These are phyloP conservation scores for Sarocladium strictum DNA, from an alignment of 2,329 filamentous ascomycete genomes.

Conservation along the genomic window DNA sequence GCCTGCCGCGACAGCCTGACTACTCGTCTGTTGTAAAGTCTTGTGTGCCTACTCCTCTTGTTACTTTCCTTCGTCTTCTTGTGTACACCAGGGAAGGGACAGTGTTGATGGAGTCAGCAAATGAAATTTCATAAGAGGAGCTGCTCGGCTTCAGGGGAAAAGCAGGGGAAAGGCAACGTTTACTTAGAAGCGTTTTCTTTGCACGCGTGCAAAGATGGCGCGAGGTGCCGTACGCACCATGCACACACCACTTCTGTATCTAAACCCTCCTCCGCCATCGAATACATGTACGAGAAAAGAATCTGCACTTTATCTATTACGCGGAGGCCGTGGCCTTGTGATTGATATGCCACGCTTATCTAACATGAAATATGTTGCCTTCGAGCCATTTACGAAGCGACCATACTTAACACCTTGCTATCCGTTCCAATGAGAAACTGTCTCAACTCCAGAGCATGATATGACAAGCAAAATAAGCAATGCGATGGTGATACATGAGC, in stretches of 20 bases:
- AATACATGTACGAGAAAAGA: slow-evolving; percentile 7
- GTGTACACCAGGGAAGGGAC: slow-evolving; percentile 8
- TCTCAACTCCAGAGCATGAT: not conserved
- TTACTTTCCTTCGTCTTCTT: slow-evolving; percentile 7
- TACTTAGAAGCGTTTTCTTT: not conserved
- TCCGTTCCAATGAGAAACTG: too few relatives aligned
- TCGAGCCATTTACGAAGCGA: too few relatives aligned
- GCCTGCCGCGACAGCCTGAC: not conserved
- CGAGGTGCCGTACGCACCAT: not conserved
- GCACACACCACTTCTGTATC: slow-evolving; percentile 7
- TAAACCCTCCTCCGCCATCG: not conserved
- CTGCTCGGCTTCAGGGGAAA: too few relatives aligned
- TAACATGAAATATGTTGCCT: too few relatives aligned
- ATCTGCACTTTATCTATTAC: not conserved
- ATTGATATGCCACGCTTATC: too few relatives aligned
- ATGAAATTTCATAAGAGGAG: too few relatives aligned
- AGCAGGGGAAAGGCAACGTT: not conserved
- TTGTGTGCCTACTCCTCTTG: slow-evolving; percentile 7
- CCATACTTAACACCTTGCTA: too few relatives aligned
- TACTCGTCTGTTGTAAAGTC: slow-evolving; percentile 4
- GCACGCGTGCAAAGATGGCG: not conserved
- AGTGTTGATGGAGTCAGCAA: not conserved
- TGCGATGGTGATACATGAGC: not conserved
- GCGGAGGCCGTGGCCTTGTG: not conserved
- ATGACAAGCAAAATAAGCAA: not conserved